phyloP scores from a whole-genome alignment of 106 monocot genomes.

The Dioscorea zingiberensis region DNA sequence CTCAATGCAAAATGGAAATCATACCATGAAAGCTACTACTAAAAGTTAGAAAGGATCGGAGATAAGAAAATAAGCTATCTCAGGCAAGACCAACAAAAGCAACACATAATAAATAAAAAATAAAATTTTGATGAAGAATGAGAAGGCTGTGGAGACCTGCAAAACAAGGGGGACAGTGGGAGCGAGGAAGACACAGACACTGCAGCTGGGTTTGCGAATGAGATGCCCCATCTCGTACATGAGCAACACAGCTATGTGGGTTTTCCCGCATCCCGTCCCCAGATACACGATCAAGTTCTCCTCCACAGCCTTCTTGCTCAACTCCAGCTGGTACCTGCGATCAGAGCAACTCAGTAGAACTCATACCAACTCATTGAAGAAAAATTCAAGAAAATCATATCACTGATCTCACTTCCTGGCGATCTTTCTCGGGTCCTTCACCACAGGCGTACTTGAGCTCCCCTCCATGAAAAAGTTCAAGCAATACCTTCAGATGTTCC shows the following conservation, averaged over 20 bases:
- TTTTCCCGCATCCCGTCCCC: constrained; percentile 93
- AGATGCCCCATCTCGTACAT: constrained; percentile 78
- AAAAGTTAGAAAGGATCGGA: too few species aligned
- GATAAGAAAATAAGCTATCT: too few species aligned
- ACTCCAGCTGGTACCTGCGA: constrained; percentile 80
- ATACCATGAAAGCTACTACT: too few species aligned
- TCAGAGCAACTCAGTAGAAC: neutral
- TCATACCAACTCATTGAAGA: neutral
- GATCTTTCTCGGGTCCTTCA: constrained; percentile 42
- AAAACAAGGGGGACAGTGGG: constrained; percentile 77
- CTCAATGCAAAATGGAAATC: too few species aligned
- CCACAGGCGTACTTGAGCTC: constrained; percentile 5
- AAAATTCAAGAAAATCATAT: neutral
- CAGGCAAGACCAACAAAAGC: too few species aligned
- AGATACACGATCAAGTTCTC: constrained; percentile 89
- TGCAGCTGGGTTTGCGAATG: constrained; percentile 61
- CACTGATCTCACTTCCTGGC: constrained; percentile 33
- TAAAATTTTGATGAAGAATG: too few species aligned
- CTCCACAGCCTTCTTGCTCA: constrained; percentile 71
- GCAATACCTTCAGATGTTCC: neutral
- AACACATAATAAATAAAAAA: too few species aligned
- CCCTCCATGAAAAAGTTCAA: constrained; percentile 1
- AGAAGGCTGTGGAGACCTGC: constrained; percentile 79
- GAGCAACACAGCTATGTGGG: constrained; percentile 87
- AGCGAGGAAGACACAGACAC: constrained; percentile 83